Evolutionary conservation across 495 filamentous ascomycete genomes (phyloP), one percentile per base, ranked within the genome.

Genomic region (Penicillium soppii): DNA sequence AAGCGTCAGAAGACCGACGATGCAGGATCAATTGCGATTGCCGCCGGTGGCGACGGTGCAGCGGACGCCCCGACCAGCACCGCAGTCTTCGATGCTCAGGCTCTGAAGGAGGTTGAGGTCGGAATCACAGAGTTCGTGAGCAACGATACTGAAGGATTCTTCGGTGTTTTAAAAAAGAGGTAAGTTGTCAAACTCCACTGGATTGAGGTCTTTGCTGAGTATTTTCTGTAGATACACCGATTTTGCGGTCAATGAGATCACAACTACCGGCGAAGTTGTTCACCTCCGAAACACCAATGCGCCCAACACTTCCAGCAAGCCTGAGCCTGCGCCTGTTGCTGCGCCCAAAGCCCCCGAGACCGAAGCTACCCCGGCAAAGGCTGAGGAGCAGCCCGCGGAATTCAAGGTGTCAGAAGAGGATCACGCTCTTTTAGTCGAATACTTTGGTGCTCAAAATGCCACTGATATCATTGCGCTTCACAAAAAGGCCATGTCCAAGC

Each of bases 171-270:
- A 50, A 86, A 86, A 66, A 79, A 83, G 56, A 74, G 82, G 81
- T 84, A 61, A 52, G 62, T 46, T 8, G 27, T 27, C 13, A 4
- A 12, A 1, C 17, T 37, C 0, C 7, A n/a, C 5, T 12, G 15
- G 13, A n/a, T 40, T 35, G 8, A 25, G 17, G 43, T 25, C 32
- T 26, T 4, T 27, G 30, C 35, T 54, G 40, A 54, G 2, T 5
- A 16, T 22, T 55, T 46, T 6, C 25, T 47, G 8, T 52, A 94
- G 90, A 57, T 98, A 91, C 69, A 95, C 92, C 12, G 94, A 98
- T 65, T 98, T 98, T 67, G 72, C 92, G 41, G 94, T 98, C 49
- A 90, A 96, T 65, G 94, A 98, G 71, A 94, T 98, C 56, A 67
- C 79, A 12, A 85, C 84, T 9, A 80, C 85, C 62, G 92, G 91